Conservation (phyloP, 1,284 basidiomycete genomes). For the Apiotrichum gamsii region DNA sequence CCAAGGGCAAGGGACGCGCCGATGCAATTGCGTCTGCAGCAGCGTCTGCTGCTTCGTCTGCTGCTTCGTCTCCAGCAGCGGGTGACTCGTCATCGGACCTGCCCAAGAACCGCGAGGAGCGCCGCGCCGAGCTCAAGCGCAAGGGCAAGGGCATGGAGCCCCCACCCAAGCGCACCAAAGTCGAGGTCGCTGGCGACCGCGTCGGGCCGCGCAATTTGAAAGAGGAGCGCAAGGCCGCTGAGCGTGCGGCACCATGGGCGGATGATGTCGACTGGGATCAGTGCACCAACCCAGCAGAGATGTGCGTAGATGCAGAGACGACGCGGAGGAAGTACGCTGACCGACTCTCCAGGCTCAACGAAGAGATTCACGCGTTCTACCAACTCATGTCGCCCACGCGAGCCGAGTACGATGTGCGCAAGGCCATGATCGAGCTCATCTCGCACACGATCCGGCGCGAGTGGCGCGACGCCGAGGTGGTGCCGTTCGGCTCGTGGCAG, state of each 20-base stretch:
- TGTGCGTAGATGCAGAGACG: constrained; percentile 54
- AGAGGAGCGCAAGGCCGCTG: constrained; percentile 56
- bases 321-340: constrained; percentile 3
- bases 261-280: constrained; percentile 68
- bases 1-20: background rate
- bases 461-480: constrained; percentile 75
- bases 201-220: constrained; percentile 55
- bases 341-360: constrained; percentile 58
- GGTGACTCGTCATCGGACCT: background rate
- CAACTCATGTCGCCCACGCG: constrained; percentile 80
- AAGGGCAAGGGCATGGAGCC: constrained; percentile 5
- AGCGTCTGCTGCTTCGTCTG: too few species aligned
- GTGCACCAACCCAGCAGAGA: constrained; percentile 69
- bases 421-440: constrained; percentile 69
- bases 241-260: constrained; percentile 71
- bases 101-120: background rate
- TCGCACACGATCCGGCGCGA: constrained; percentile 57
- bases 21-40: background rate
- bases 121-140: background rate
- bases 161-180: constrained; percentile 1
- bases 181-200: constrained; percentile 13
- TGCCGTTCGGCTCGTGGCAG: constrained; percentile 87
- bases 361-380: constrained; percentile 77
- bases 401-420: constrained; percentile 75
- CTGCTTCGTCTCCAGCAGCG: too few species aligned